Base-by-base conservation (phyloP, 805 yeast genomes). In the Starmerella bombicola region DNA sequence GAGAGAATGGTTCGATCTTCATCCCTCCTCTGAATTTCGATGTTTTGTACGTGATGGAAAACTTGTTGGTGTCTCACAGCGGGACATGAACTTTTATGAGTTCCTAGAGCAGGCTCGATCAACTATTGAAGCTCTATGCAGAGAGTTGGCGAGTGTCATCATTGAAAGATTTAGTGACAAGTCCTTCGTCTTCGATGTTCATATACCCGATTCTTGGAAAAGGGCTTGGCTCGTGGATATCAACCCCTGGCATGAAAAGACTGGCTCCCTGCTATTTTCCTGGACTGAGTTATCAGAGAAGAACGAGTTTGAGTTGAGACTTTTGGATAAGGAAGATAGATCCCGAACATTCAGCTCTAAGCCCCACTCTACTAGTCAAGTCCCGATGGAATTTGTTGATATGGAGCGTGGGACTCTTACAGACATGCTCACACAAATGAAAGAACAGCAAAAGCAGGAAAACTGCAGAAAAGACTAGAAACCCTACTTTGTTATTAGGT, bases 11-110 rank as follows among this genome's bases (percentile, higher is more conserved):
- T 67, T 73, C 33, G 70, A 71, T 35, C 63, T 88, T 31, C 84
- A 82, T 48, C 96, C 97, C 0, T 83, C 97, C 0, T 63, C 85
- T 52, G 99, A 91, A 58, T 91, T 91, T 56, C 68, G 99, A 43
- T 74, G 86, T 24, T 91, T 85, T 61, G 81, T 91, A 1, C 69
- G 70, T 41, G 70, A 76, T 40, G 60, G 76, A 3, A 61, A 64
- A 34, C 62, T 91, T 5, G 56, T 86, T 5, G 97, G 80, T 0
- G 74, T 79, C 2, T 69, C 85, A 1, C 98, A 88, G 58, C 65
- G 98, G 40, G 96, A 91, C 57, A 65, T 84, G 55, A 83, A 86
- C 58, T 78, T 71, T 55, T 91, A 86, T 55, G 76, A 73, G 24
- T 91, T 74, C 51, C 63, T 91, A 30, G 68, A 62, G 5, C 69